These are phyloP conservation scores for Forsythia viridissima DNA, from an alignment of 257 asterid species.

Conservation along the genomic window DNA sequence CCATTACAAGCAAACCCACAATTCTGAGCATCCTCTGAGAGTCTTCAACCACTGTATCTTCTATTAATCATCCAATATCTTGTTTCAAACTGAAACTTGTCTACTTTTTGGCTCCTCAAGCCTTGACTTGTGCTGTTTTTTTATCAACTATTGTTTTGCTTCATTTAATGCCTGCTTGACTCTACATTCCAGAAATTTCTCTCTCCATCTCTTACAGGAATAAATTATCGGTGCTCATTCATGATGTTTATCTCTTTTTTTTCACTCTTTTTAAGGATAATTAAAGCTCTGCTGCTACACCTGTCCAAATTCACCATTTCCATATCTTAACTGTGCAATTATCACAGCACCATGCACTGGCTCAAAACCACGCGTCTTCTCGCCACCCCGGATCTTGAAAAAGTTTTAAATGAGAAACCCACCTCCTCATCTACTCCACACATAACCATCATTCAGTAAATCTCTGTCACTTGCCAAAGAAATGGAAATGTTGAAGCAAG, in stretches of 20 bases:
- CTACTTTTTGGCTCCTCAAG: background rate
- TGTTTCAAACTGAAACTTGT: background rate
- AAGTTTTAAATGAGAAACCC: constrained; percentile 14
- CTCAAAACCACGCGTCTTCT: constrained; percentile 25
- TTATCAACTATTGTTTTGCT: background rate
- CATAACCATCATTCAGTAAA: constrained; percentile 25
- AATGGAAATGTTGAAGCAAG: constrained; percentile 21
- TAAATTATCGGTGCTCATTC: background rate
- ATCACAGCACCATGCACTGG: constrained; percentile 30
- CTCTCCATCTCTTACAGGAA: constrained; percentile 11
- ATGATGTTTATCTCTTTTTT: constrained; percentile 4
- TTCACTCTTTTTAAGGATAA: constrained; percentile 1
- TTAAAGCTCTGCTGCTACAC: constrained; percentile 3
- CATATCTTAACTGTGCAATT: background rate
- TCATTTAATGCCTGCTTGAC: background rate
- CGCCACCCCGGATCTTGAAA: constrained; percentile 21
- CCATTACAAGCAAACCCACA: constrained; percentile 33
- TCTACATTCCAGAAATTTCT: background rate
- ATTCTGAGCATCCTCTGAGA: background rate
- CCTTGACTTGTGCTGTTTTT: background rate
- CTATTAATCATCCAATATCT: background rate
- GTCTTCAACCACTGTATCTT: constrained; percentile 34
- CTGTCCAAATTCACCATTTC: constrained; percentile 18
- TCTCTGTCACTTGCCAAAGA: background rate
- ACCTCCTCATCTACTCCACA: constrained; percentile 21